Evolutionary conservation across 2,329 filamentous ascomycete species (phyloP), one percentile per base, ranked within the genome.

Genomic region (Sporothrix dimorphospora): DNA sequence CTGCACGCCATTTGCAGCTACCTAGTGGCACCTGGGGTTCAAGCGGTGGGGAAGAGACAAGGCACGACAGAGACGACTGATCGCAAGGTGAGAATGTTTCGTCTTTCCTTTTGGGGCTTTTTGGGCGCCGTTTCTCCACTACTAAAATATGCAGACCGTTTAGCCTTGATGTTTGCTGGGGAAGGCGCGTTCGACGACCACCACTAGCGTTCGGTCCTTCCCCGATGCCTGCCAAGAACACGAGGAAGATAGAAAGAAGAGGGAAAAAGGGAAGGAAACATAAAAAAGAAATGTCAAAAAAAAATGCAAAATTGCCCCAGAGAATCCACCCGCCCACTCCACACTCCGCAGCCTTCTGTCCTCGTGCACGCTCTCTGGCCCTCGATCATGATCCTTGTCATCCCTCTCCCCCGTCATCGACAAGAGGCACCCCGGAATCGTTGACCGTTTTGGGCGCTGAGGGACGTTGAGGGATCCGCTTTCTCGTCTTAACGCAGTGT

Each of bases 151-250:
- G 6, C n/a, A 19, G 53, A 9, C 53, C 53, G 24, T 30, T 55
- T 55, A 55, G 24, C 53, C 30, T 61, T 61, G 55, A n/a, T 61
- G 55, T 61, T 55, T 16, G 21, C 53, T 55, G 24, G 53, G 53
- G 53, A 55, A 55, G 24, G 53, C 24, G 53, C 53, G 24, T 53
- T 27, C 21, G 51, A 24, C 4, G 4, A 1, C 12, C n/a, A 55
- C 14, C 55, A 21, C 55, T 61, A 61, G 55, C 55, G 55, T 61
- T 38, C 55, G 55, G 55, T 40, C 55, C 27, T 61, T 61, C 55
- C 55, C 55, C 55, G 55, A n/a, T 61, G 55, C 55, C 55, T 61
- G 55, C 55, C 55, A 61, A 61, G 34, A 38, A 61, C 30, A 40
- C 27, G 19, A 40, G 30, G 55, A 38, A 61, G 55, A 65, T 45